Evolutionary conservation across 169 alveolate genomes (phyloP).

Genomic region (Theileria orientalis): DNA sequence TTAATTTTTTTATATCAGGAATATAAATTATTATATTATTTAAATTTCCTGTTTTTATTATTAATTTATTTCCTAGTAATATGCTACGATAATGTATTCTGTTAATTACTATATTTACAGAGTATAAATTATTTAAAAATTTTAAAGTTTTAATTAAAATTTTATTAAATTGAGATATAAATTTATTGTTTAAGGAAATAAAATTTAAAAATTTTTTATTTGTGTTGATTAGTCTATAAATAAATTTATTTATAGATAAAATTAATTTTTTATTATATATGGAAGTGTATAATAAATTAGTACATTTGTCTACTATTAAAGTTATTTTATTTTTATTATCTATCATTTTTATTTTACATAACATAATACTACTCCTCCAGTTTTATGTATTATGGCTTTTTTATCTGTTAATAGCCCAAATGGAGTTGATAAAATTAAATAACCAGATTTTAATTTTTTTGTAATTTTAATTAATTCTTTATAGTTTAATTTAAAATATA

Average conservation of each 20-base stretch:
- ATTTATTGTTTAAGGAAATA: background rate
- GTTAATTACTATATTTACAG: slow-evolving; percentile 16
- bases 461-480: slow-evolving; percentile 10
- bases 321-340: background rate
- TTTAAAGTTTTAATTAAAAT: background rate
- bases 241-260: slow-evolving; percentile 9
- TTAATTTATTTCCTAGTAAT: slow-evolving; percentile 11
- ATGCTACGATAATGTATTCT: slow-evolving; percentile 20
- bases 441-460: slow-evolving; percentile 40
- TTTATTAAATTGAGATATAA: slow-evolving; percentile 18
- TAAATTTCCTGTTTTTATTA: slow-evolving; percentile 19
- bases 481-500: slow-evolving; percentile 22
- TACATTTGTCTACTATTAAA: slow-evolving; percentile 9
- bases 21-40: slow-evolving; percentile 16
- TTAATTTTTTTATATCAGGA: background rate
- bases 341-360: slow-evolving; percentile 17
- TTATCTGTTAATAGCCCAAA: slow-evolving; percentile 31
- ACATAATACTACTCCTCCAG: slow-evolving; percentile 29
- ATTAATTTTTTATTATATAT: background rate
- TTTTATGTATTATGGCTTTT: slow-evolving; percentile 18
- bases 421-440: slow-evolving; percentile 14
- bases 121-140: background rate
- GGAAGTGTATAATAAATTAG: slow-evolving; percentile 4
- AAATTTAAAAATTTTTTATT: background rate
- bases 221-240: background rate